Evolutionary conservation across 768 basidiomycete species (phyloP), one percentile per base, ranked within the genome.

Genomic region (Piloderma croceum): DNA sequence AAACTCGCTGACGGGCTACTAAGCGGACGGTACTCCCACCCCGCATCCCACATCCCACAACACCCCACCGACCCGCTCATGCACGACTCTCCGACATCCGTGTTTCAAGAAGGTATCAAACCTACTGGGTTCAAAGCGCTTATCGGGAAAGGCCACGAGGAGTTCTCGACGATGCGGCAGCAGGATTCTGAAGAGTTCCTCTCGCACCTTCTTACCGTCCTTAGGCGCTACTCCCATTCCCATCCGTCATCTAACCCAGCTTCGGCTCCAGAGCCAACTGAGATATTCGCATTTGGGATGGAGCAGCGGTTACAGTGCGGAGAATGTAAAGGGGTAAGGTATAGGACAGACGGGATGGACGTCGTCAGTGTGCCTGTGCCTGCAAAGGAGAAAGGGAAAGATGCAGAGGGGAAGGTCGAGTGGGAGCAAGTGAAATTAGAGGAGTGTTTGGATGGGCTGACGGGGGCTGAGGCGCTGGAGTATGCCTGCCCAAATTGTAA

Each of bases 131-230:
- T 98, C 70, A 98, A 97, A 61, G 67, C 80, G 4, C 74, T 98
- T 7, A 77, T 98, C 24, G 94, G 94, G 3, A 88, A 85, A 49
- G 91, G 90, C 1, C 96, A 98, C 53, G 77, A 77, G 23, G 96
- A 97, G 63, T 98, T 98, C 53, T 70, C 86, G 24, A 98, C 93
- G 34, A 98, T 97, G 93, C 74, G 78, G 38, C 94, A 99, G 61
- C 96, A 98, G 57, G 96, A 99, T 53, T 81, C 92, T 5, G 91
- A 94, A 54, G 94, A 98, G 62, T 98, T 97, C 65, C 73, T 99
- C 39, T 73, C 77, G 24, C 79, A 94, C 61, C 65, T 98, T 2
- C 52, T 98, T 38, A 81, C 79, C 4, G 69, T 77, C 15, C 61
- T 99, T 10, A 70, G 89, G 42, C 69, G 84, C 49, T 73, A 87